phyloP scores from a whole-genome alignment of 2,329 filamentous ascomycete species.

The Calcarisporium arbuscula region DNA sequence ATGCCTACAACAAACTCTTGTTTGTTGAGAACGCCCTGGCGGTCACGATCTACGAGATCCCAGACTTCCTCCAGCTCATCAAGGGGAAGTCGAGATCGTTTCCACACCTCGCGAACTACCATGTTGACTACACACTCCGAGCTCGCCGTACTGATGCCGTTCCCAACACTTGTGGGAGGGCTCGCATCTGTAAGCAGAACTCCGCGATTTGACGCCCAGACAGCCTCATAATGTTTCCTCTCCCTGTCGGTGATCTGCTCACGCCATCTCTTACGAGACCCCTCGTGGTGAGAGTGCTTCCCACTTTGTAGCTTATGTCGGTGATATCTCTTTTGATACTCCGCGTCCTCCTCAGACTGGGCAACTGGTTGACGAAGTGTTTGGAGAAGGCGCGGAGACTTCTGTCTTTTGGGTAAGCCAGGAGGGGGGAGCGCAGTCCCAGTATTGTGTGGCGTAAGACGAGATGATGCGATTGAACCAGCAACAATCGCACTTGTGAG shows the following conservation, averaged over 20 bases:
- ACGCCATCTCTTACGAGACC: conserved; percentile 68
- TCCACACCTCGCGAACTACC: conserved; percentile 71
- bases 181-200: conserved; percentile 31
- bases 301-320: conserved; percentile 47
- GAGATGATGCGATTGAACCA: conserved; percentile 63
- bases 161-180: conserved; percentile 11
- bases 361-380: conserved; percentile 56
- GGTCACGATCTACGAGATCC: conserved; percentile 60
- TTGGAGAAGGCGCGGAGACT: conserved; percentile 51
- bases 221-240: conserved; percentile 73
- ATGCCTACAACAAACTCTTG: conserved; percentile 77
- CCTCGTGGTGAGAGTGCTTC: conserved; percentile 72
- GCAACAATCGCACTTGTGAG: conserved; percentile 71
- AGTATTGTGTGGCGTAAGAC: conserved; percentile 36
- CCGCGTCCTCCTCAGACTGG: conserved; percentile 46
- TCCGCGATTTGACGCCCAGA: conserved; percentile 78
- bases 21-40: conserved; percentile 50
- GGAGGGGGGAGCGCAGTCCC: conserved; percentile 27
- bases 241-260: conserved; percentile 67
- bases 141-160: conserved; percentile 17
- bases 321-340: conserved; percentile 42
- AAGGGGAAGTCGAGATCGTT: conserved; percentile 57
- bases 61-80: conserved; percentile 71
- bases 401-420: conserved; percentile 35
- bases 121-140: conserved; percentile 57